Percentiles rank a stretch among this genome's conserved stretches.
Conservation (phyloP, 495 filamentous ascomycete species). For the Tuber indicum region DNA sequence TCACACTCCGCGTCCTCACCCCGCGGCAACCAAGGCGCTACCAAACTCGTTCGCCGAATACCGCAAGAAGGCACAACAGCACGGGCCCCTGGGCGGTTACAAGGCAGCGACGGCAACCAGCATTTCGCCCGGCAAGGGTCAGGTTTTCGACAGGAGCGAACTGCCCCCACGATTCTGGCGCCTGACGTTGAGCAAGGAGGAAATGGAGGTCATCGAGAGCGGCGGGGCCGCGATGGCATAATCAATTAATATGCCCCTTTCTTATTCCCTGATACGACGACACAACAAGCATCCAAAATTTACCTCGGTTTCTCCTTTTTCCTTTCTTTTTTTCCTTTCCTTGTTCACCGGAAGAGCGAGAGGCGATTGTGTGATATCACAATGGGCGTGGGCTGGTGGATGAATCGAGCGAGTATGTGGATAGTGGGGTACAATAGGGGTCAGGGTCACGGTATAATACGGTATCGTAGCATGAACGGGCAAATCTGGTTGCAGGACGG, state of each 20-base stretch:
- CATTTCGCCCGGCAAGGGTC: slow-evolving; percentile 61
- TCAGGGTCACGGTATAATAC: too few species aligned
- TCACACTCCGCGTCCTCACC: slow-evolving; percentile 59
- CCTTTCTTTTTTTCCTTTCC: slow-evolving; percentile 4
- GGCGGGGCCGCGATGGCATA: slow-evolving; percentile 59
- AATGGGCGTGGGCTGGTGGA: neutral
- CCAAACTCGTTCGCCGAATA: slow-evolving; percentile 74
- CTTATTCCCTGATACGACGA: slow-evolving; percentile 12
- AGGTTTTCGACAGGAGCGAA: slow-evolving; percentile 83
- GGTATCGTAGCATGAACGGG: neutral
- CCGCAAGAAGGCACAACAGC: slow-evolving; percentile 85
- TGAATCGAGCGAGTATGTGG: neutral
- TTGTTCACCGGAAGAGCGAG: neutral
- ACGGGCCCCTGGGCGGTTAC: slow-evolving; percentile 70
- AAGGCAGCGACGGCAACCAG: slow-evolving; percentile 50
- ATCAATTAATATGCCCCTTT: slow-evolving; percentile 12
- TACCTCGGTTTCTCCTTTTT: slow-evolving; percentile 13
- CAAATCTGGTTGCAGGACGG: neutral
- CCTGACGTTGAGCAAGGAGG: slow-evolving; percentile 60
- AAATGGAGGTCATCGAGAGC: slow-evolving; percentile 93
- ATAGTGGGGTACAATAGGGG: neutral
- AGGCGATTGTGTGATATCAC: slow-evolving; percentile 17
- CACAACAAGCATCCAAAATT: neutral
- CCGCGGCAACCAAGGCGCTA: slow-evolving; percentile 47
- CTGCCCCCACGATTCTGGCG: slow-evolving; percentile 78